A percentile compares a stretch with the other conserved stretches of the same genome.
These are phyloP conservation scores for Alternaria conjuncta DNA, from an alignment of 2,329 filamentous ascomycete genomes.

Conservation along the genomic window DNA sequence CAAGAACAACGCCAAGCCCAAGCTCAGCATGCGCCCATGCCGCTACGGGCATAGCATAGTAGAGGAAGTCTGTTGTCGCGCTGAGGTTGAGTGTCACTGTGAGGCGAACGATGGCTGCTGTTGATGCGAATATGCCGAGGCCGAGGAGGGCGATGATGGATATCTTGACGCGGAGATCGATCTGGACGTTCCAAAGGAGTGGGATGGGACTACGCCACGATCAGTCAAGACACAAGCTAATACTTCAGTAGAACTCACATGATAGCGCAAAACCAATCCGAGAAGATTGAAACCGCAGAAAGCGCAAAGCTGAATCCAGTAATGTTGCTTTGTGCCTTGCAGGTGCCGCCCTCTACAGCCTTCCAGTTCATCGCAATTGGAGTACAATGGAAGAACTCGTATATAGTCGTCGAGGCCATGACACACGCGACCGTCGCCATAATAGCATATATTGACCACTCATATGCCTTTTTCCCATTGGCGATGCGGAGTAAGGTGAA, in stretches of 20 bases:
- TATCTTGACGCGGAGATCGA: conserved; percentile 26
- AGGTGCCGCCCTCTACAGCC: conserved; percentile 6
- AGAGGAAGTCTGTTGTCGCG: conserved; percentile 15
- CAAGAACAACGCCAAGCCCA: conserved; percentile 17
- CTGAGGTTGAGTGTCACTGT: conserved; percentile 44
- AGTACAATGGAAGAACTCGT: conserved; percentile 34
- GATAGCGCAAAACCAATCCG: not conserved
- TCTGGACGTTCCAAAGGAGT: conserved; percentile 29
- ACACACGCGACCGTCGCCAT: conserved; percentile 35
- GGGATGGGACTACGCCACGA: conserved; percentile 13
- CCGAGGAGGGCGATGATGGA: conserved; percentile 24
- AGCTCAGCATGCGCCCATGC: conserved; percentile 20
- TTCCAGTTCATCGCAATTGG: conserved; percentile 33
- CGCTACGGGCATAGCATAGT: conserved; percentile 20
- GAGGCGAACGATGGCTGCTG: conserved; percentile 43
- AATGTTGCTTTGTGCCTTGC: not conserved
- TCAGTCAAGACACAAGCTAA: not conserved
- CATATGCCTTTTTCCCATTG: conserved; percentile 31
- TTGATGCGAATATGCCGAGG: conserved; percentile 21
- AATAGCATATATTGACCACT: conserved; percentile 32
- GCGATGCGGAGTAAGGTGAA: conserved; percentile 46
- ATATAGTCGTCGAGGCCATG: conserved; percentile 43
- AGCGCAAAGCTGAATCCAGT: not conserved
- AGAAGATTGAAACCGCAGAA: not conserved
- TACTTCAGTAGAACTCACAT: not conserved